Evolutionary conservation across 192 early-diverging fungal genomes (phyloP).

Genomic region (Obelidium mucronatum): DNA sequence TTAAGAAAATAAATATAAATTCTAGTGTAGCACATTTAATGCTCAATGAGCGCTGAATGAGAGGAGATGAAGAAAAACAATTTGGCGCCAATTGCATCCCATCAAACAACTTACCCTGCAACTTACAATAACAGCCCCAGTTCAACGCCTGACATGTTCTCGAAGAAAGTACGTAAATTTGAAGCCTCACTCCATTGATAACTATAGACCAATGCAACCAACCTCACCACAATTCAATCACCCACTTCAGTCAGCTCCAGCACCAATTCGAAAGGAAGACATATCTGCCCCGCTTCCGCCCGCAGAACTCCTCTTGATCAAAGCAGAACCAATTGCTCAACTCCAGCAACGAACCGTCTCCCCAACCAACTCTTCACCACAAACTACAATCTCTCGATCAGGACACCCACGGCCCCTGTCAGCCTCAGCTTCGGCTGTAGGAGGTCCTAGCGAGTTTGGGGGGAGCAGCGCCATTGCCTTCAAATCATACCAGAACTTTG

Average conservation of each 20-base stretch:
- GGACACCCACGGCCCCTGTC: background rate
- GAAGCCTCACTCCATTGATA: too few relatives aligned
- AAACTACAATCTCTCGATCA: too few relatives aligned
- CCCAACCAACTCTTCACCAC: background rate
- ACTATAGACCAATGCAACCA: too few relatives aligned
- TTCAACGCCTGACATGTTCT: too few relatives aligned
- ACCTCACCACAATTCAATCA: background rate
- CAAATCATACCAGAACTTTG: slow-evolving; percentile 55
- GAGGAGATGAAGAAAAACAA: too few relatives aligned
- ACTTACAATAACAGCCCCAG: too few relatives aligned
- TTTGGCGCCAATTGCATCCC: too few relatives aligned
- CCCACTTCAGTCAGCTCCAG: background rate
- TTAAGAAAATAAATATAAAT: too few relatives aligned
- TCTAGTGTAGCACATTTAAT: too few relatives aligned
- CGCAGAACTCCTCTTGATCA: slow-evolving; percentile 25
- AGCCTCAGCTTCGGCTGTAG: background rate
- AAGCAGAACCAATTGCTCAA: slow-evolving; percentile 7
- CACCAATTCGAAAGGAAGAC: slow-evolving; percentile 24
- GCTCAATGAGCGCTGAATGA: too few relatives aligned
- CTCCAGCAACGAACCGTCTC: background rate
- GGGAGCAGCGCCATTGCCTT: slow-evolving; percentile 36
- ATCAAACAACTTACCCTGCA: too few relatives aligned
- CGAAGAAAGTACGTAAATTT: too few relatives aligned
- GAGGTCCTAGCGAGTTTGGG: background rate
- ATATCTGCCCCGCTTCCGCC: slow-evolving; percentile 18